Conservation (phyloP, 768 basidiomycete species). For the Serpula lacrymans region DNA sequence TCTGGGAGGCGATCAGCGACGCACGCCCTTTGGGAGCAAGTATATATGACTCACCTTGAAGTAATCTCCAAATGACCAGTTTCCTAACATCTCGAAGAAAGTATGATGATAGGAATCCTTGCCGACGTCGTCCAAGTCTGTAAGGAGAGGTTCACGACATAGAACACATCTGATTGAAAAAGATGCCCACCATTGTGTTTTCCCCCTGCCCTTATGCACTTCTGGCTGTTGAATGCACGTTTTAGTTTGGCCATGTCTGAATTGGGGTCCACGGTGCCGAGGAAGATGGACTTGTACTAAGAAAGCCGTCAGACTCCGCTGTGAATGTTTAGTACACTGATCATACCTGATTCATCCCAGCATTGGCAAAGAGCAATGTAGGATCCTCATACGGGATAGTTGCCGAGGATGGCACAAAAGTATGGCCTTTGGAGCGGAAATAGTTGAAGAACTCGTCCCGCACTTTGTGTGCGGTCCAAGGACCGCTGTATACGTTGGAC, state of each 20-base stretch:
- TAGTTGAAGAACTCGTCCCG: conserved; percentile 90
- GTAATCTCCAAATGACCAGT: conserved; percentile 99
- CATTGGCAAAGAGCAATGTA: conserved; percentile 96
- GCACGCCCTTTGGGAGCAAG: conserved; percentile 3
- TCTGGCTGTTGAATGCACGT: conserved; percentile 94
- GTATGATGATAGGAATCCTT: conserved; percentile 98
- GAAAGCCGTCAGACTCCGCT: too few relatives aligned
- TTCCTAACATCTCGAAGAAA: conserved; percentile 99
- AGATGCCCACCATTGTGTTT: conserved; percentile 85
- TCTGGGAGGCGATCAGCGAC: conserved; percentile 40
- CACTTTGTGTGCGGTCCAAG: conserved; percentile 81
- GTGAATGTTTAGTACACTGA: background rate
- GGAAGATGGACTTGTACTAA: conserved; percentile 94
- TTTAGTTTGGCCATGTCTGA: conserved; percentile 88
- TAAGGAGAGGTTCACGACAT: conserved; percentile 4
- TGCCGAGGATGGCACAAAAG: conserved; percentile 85
- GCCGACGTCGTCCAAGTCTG: conserved; percentile 98
- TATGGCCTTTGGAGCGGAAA: conserved; percentile 77
- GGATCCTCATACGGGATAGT: conserved; percentile 98
- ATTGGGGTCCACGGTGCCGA: conserved; percentile 96
- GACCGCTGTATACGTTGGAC: conserved; percentile 29
- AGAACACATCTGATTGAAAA: background rate
- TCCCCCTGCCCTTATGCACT: conserved; percentile 97
- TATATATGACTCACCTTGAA: conserved; percentile 72
- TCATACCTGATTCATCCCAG: conserved; percentile 90